Percentiles rank a stretch among this genome's conserved stretches.
Conservation (phyloP, 2,329 filamentous ascomycete genomes). For the Escovopsis sp. region DNA sequence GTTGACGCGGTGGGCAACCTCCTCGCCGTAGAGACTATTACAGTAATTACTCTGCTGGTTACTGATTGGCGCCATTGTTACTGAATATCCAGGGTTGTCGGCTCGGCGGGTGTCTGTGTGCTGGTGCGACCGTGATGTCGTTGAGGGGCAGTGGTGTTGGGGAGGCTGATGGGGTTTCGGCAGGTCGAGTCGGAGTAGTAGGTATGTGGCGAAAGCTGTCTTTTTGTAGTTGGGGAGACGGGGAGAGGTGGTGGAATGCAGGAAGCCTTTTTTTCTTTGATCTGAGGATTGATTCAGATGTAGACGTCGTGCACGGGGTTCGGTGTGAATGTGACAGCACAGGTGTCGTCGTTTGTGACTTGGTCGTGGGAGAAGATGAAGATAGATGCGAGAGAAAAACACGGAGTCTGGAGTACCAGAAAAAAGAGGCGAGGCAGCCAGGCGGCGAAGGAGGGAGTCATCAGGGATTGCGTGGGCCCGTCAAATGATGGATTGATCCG, state of each 20-base stretch:
- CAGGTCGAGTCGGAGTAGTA: background rate
- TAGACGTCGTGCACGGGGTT: background rate
- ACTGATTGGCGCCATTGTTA: constrained; percentile 54
- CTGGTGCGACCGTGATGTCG: too few relatives aligned
- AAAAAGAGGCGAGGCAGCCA: too few relatives aligned
- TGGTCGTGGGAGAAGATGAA: too few relatives aligned
- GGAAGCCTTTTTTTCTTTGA: background rate
- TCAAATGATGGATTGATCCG: too few relatives aligned
- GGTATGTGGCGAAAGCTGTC: background rate
- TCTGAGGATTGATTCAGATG: background rate
- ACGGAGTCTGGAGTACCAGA: too few relatives aligned
- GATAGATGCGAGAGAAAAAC: too few relatives aligned
- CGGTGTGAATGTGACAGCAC: background rate
- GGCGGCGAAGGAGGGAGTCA: too few relatives aligned
- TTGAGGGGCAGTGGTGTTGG: too few relatives aligned
- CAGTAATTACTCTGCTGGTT: constrained; percentile 47
- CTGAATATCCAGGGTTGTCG: constrained; percentile 11
- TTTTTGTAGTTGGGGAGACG: background rate
- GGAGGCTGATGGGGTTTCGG: background rate
- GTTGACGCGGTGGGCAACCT: constrained; percentile 49
- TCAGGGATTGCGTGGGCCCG: too few relatives aligned
- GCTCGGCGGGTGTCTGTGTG: background rate
- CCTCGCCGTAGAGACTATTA: constrained; percentile 65
- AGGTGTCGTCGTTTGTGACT: background rate
- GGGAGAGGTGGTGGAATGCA: background rate